phyloP scores from a whole-genome alignment of 495 filamentous ascomycete genomes.

The Hyaloscypha hepaticicola region DNA sequence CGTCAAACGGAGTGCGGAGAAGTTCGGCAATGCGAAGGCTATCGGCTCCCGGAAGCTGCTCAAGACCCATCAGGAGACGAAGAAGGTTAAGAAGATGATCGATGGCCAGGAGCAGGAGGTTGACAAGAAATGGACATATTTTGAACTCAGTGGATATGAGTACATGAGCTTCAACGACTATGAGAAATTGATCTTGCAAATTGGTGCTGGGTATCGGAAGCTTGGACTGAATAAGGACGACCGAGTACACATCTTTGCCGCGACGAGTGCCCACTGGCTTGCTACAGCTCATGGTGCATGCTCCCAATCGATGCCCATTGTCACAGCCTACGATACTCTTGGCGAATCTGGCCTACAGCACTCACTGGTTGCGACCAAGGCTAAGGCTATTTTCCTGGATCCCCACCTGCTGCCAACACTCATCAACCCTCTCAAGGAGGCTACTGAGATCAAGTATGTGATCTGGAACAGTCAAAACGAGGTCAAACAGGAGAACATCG shows the following conservation, averaged over 20 bases:
- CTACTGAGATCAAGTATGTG: conserved; percentile 73
- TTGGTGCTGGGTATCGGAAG: conserved; percentile 77
- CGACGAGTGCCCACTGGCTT: conserved; percentile 82
- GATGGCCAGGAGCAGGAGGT: conserved; percentile 87
- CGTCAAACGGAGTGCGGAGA: conserved; percentile 69
- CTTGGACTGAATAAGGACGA: conserved; percentile 73
- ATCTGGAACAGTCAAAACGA: conserved; percentile 86
- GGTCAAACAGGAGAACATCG: conserved; percentile 73
- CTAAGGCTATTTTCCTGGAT: conserved; percentile 89
- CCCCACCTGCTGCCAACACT: conserved; percentile 78
- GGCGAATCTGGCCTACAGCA: conserved; percentile 92
- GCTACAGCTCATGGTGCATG: conserved; percentile 68
- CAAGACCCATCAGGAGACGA: conserved; percentile 84
- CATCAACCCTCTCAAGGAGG: conserved; percentile 75
- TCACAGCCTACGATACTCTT: conserved; percentile 96
- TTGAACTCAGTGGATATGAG: conserved; percentile 84
- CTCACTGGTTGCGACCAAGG: conserved; percentile 83
- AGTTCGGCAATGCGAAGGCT: conserved; percentile 87
- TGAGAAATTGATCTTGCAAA: conserved; percentile 67
- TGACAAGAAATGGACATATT: conserved; percentile 95
- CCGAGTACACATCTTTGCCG: conserved; percentile 84
- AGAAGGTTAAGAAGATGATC: conserved; percentile 95
- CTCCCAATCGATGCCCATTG: conserved; percentile 93
- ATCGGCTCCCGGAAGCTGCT: conserved; percentile 79
- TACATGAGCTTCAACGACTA: conserved; percentile 90